Conservation (phyloP, 768 basidiomycete genomes). For the Cubamyces sp. region DNA sequence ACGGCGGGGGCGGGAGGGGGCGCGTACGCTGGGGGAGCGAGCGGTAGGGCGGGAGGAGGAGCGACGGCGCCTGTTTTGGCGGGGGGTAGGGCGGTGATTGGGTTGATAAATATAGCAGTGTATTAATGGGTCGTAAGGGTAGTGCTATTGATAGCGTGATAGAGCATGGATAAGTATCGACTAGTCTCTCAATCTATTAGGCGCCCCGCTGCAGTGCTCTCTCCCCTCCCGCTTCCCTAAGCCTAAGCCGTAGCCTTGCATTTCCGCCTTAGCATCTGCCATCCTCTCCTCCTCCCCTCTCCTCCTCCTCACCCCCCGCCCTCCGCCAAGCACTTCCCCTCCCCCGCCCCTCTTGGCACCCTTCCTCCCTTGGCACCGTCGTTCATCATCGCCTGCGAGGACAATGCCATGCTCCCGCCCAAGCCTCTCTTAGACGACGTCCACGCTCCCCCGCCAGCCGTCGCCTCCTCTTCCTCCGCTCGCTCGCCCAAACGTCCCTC, state of each 20-base stretch:
- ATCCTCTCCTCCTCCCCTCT: constrained; percentile 27
- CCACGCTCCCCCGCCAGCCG: constrained; percentile 10
- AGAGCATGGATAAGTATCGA: constrained; percentile 19
- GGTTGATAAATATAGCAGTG: constrained; percentile 25
- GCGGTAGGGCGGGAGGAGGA: constrained; percentile 59
- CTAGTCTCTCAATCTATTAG: not conserved
- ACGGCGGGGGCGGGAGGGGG: constrained; percentile 40
- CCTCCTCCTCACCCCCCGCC: constrained; percentile 19
- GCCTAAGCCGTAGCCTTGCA: not conserved
- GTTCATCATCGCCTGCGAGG: constrained; percentile 9
- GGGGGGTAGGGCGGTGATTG: constrained; percentile 28
- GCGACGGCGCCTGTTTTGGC: constrained; percentile 49
- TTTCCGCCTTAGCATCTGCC: not conserved
- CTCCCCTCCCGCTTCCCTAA: no score
- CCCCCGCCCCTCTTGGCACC: constrained; percentile 6
- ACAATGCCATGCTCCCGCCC: constrained; percentile 25
- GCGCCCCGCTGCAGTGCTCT: no score
- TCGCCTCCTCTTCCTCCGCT: constrained; percentile 17
- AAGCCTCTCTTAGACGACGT: constrained; percentile 13
- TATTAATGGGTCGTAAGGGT: constrained; percentile 19
- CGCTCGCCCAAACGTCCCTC: constrained; percentile 18
- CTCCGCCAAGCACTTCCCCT: constrained; percentile 20
- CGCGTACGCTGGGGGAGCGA: constrained; percentile 38
- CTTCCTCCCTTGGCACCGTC: not conserved
- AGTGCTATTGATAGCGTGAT: constrained; percentile 26